Percentiles rank a stretch among this genome's conserved stretches.
phyloP scores from a whole-genome alignment of 768 basidiomycete genomes.

The Termitomyces sp. region DNA sequence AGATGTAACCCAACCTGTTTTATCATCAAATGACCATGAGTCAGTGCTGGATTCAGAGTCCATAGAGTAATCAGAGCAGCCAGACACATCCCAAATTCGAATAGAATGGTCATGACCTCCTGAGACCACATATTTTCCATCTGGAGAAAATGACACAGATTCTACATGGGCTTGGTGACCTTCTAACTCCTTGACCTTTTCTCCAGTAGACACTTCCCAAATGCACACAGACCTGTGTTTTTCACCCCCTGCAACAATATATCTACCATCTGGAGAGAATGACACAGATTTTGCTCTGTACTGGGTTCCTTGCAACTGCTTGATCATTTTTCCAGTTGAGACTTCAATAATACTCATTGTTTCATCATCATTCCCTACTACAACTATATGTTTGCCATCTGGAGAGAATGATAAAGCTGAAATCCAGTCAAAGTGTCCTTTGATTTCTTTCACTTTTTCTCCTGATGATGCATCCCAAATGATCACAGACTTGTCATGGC shows the following conservation, averaged over 20 bases:
- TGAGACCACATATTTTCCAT: neutral
- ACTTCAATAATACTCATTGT: too few relatives aligned
- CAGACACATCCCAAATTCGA: neutral
- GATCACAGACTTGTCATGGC: too few relatives aligned
- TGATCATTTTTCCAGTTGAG: too few relatives aligned
- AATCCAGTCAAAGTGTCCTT: too few relatives aligned
- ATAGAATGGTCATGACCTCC: neutral
- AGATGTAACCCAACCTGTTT: neutral
- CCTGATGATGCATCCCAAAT: too few relatives aligned
- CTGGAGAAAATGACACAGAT: neutral
- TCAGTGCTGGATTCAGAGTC: neutral
- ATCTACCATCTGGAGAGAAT: neutral
- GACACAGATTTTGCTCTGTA: neutral
- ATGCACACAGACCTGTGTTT: neutral
- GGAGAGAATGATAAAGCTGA: too few relatives aligned
- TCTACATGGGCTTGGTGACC: neutral
- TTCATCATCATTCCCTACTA: too few relatives aligned
- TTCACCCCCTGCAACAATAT: neutral
- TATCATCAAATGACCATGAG: neutral
- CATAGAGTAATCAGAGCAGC: neutral
- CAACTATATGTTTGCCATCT: too few relatives aligned
- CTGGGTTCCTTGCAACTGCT: neutral
- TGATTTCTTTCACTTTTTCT: too few relatives aligned
- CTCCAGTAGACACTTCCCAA: neutral
- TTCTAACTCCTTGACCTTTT: neutral